Base-by-base conservation (phyloP, 495 filamentous ascomycete species). In the Penicillium parvum region DNA sequence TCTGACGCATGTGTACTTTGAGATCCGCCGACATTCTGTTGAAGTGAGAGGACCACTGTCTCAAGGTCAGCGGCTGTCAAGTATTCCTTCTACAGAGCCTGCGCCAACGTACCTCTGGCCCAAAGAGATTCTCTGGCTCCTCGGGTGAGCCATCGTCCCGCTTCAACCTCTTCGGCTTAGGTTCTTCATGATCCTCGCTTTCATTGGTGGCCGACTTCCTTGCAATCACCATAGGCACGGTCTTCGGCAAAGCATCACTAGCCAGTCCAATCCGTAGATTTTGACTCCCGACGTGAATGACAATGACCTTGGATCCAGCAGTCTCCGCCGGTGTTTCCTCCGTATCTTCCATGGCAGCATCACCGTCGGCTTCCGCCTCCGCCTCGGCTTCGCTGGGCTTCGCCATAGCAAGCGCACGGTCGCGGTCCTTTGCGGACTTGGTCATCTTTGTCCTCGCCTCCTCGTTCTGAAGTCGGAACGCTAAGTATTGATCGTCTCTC, bases 261-360 rank as follows among this genome's bases (percentile, higher is more conserved):
- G 91, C 87, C 34, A 96, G 75, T 0, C 92, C 92, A 47, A 98
- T 88, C 22, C 92, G 76, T 40, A 97, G 63, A 45, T 97, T 97
- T 67, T 98, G 92, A 57, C 90, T 96, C n/a, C 92, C 92, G n/a
- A 91, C 78, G 60, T 98, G 92, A 41, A 98, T 87, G 23, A 97
- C 85, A 57, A 98, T 90, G 40, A 96, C 84, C 61, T 94, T 96
- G 7, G 90, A 91, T 26, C 88, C 88, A 44, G 78, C 64, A n/a
- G 74, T 63, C 45, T 85, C 78, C 32, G 80, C 73, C 6, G 77
- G 72, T 4, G 73, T 55, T 9, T 78, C 73, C 10, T 75, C 75
- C 8, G 71, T 67, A 34, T 86, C 83, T 22, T 82, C 77, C 48
- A 85, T 73, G 34, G 80, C 82, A 41, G 77, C 73, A 49, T 86